Base-by-base conservation (phyloP, 2,329 filamentous ascomycete species). In the Penicillium italicum region DNA sequence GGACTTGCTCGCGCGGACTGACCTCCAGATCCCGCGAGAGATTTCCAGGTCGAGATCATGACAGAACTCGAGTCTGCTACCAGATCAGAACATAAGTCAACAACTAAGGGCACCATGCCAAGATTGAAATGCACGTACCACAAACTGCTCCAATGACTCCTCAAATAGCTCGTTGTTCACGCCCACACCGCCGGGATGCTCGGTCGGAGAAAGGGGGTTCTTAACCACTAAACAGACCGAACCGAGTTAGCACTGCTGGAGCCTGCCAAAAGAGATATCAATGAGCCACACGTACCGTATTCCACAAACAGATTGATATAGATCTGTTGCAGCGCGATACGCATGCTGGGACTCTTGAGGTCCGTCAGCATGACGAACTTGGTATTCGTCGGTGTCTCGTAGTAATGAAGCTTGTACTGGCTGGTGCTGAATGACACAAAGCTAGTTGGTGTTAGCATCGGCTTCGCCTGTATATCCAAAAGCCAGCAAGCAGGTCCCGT, bases 281-380 rank as follows among this genome's bases (percentile, higher is more conserved):
- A 16, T 34, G 20, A 43, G 33, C 18, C 26, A 33, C 41, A 66
- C 66, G 16, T 74, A 91, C 89, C 88, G 68, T 94, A 99, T 78
- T 99, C 94, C 18, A 99, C 93, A 78, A 94, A 99, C 24, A 97
- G 83, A 72, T 96, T 97, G 56, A 97, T 95, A 74, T 97, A 99
- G 60, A 99, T 97, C 81, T 99, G 94, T 72, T 99, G 92, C 68
- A 99, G 77, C 22, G 96, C 93, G 66, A 95, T 91, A 42, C 92
- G 85, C 85, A 99, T 93, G 75, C 91, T 97, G 63, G 89, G 84
- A 55, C 90, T 89, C 63, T 85, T 88, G 36, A 89, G 90, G 76
- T 97, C 94, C 24, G 94, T 97, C 70, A 97, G 81, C 87, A 99
- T 90, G 70, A 97, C 91, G 71, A 97, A 95, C 71, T 96, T 95